Base-by-base conservation (phyloP, 306 rosid species). In the Fagus sylvatica region DNA sequence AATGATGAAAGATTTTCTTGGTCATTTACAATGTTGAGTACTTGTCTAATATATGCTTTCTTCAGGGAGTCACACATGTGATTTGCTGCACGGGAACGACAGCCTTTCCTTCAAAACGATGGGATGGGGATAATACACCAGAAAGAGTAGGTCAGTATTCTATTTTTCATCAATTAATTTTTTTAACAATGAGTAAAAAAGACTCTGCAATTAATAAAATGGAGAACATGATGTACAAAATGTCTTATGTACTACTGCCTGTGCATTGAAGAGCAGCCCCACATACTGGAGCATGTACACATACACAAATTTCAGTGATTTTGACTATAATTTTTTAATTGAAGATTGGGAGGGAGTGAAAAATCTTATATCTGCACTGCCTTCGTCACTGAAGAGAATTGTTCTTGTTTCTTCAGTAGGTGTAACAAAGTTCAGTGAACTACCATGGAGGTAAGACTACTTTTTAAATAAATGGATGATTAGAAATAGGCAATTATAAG, bases 331-430 rank as follows among this genome's bases (percentile, higher is more conserved):
- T 51, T 71, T 43, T 54, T 80, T 78, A 67, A 76, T 80, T 83
- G 88, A 85, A 94, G 98, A 94, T 90, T 94, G 98, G 97, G 92
- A 87, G 73, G 98, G 98, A 76, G 97, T 89, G 83, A 94, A 86
- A 82, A 94, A 94, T 85, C 87, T 94, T 72, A 74, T 94, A 71
- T 88, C 97, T 71, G 91, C 87, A 54, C 78, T 94, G 78, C 97
- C 97, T 79, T 78, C 89, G 9, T 82, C 97, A 9, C 88, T 94
- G 78, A 85, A 89, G 88, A 90, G 95, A 79, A 81, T 92, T 71
- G 91, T 94, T 88, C 98, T 92, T 75, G 98, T 94, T 71, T 94
- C 98, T 39, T 94, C 98, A 72, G 76, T 94, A 22, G 98, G 98
- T n/a, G 98, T 94, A 76, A 94, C 98, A 73, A 94, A 94, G 87